Evolutionary conservation across 2,329 filamentous ascomycete species (phyloP).

Genomic region (Trichophyton equinum): DNA sequence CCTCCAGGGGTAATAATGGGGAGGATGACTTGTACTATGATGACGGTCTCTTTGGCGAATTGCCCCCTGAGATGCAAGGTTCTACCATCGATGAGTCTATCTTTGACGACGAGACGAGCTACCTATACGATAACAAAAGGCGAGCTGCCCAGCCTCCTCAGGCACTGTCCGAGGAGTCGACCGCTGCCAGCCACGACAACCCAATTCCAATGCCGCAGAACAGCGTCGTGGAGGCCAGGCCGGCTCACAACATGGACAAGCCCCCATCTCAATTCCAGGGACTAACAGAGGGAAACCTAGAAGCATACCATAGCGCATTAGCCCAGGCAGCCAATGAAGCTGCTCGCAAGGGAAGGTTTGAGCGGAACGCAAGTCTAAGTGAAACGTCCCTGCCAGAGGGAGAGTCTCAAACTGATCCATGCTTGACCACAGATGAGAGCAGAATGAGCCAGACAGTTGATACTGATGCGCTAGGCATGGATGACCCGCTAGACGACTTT

Average conservation of each 20-base stretch:
- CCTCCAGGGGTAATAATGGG: constrained; percentile 10
- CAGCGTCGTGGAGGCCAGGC: neutral
- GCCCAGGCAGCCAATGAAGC: constrained; percentile 70
- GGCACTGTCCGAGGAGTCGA: constrained; percentile 6
- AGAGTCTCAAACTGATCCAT: constrained; percentile 29
- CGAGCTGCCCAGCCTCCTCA: neutral
- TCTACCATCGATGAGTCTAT: constrained; percentile 36
- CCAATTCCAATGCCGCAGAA: neutral
- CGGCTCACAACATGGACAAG: neutral
- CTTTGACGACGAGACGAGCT: constrained; percentile 36
- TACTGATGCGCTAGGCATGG: constrained; percentile 20
- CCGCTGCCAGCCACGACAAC: neutral
- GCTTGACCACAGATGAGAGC: constrained; percentile 39
- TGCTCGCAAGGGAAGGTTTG: constrained; percentile 62
- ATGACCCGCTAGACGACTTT: constrained; percentile 32
- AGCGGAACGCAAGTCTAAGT: constrained; percentile 44
- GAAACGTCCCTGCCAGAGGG: constrained; percentile 27
- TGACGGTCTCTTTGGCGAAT: constrained; percentile 33
- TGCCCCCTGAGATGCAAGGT: constrained; percentile 21
- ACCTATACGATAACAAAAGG: constrained; percentile 31
- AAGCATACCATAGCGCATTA: constrained; percentile 71
- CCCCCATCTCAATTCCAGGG: neutral
- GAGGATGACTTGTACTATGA: constrained; percentile 38
- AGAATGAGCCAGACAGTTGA: constrained; percentile 37
- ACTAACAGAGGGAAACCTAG: constrained; percentile 35